These are phyloP conservation scores for Syzygium aqueum DNA, from an alignment of 345 rosid genomes.

Conservation along the genomic window DNA sequence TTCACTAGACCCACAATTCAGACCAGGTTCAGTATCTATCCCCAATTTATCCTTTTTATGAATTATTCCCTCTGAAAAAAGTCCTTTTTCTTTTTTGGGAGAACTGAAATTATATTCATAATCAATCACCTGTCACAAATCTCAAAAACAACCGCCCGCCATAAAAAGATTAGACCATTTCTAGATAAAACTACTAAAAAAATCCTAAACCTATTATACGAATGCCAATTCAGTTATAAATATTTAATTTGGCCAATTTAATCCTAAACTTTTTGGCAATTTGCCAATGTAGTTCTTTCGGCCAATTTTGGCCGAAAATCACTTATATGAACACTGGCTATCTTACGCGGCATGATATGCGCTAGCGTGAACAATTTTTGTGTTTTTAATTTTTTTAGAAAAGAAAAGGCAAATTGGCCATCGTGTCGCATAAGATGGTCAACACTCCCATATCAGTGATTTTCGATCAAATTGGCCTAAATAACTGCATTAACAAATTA, in stretches of 20 bases:
- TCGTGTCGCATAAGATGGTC: accelerated
- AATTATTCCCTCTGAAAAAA: neutral
- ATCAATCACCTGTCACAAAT: neutral
- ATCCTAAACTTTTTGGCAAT: neutral
- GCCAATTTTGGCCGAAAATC: no score
- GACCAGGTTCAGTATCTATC: neutral
- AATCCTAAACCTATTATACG: neutral
- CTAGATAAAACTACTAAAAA: neutral
- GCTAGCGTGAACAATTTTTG: no score
- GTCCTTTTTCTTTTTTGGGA: neutral
- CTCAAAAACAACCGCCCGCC: neutral
- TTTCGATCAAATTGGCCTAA: neutral
- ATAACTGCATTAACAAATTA: neutral
- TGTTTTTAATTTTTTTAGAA: no score
- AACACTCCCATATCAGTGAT: accelerated
- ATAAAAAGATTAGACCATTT: neutral
- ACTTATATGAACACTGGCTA: accelerated
- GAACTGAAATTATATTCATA: neutral
- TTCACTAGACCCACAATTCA: neutral
- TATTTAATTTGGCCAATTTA: neutral
- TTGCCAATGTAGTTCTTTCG: no score
- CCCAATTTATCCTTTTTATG: neutral
- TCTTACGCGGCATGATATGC: no score
- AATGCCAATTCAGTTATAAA: neutral
- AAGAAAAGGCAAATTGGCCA: no score